These are phyloP conservation scores for Vaccinium myrtillus DNA, from an alignment of 148 eudicot genomes.

Conservation along the genomic window DNA sequence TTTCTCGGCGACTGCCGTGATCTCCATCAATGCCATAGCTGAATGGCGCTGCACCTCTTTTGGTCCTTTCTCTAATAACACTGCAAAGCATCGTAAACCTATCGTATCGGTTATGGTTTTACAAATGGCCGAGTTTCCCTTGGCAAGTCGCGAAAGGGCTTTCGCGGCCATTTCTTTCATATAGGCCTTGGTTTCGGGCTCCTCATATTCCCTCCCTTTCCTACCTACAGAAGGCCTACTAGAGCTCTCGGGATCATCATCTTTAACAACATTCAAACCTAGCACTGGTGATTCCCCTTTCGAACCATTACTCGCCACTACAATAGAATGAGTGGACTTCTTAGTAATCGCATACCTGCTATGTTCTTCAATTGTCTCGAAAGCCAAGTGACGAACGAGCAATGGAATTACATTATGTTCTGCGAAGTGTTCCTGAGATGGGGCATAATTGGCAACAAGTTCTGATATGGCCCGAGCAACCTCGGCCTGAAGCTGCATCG, in stretches of 20 bases:
- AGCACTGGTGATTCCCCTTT: too few relatives aligned
- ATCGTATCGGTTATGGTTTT: constrained; percentile 3
- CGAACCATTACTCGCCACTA: not conserved
- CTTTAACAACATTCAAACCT: not conserved
- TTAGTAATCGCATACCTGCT: constrained; percentile 3
- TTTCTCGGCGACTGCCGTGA: constrained; percentile 9
- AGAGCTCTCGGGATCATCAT: not conserved
- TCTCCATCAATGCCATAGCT: constrained; percentile 13
- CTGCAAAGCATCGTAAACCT: constrained; percentile 12
- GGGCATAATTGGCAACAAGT: not conserved
- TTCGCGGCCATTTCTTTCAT: constrained; percentile 19
- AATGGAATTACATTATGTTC: constrained; percentile 1
- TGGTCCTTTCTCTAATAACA: constrained; percentile 1
- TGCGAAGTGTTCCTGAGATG: not conserved
- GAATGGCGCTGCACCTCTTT: constrained; percentile 2
- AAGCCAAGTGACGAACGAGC: constrained; percentile 7
- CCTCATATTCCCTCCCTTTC: constrained; percentile 12
- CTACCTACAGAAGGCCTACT: not conserved
- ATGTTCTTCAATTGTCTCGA: constrained; percentile 15
- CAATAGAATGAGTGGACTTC: not conserved
- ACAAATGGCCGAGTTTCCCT: constrained; percentile 9
- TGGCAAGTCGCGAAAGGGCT: constrained; percentile 13
- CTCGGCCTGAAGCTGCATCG: constrained; percentile 11
- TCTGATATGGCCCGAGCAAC: constrained; percentile 12
- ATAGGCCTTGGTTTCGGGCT: not conserved